These are phyloP conservation scores for Nemania abortiva DNA, from an alignment of 2,329 filamentous ascomycete species.

Conservation along the genomic window DNA sequence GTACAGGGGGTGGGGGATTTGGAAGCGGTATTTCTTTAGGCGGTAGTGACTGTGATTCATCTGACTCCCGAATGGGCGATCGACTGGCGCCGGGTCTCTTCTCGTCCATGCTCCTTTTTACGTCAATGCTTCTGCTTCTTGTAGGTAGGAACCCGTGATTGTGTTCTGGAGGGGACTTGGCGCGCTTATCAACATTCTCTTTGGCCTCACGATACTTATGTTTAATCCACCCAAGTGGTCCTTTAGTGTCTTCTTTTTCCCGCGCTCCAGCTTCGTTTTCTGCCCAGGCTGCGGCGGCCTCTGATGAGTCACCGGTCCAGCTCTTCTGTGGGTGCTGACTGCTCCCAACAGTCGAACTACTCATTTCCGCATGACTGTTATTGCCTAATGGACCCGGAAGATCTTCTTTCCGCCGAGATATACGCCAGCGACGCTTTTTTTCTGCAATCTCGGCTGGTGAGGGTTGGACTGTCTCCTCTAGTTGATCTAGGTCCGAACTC, in stretches of 20 bases:
- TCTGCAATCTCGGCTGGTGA: slow-evolving; percentile 61
- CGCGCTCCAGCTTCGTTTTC: slow-evolving; percentile 55
- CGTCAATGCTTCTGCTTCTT: slow-evolving; percentile 63
- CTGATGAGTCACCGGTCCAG: slow-evolving; percentile 64
- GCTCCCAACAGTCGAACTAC: slow-evolving; percentile 76
- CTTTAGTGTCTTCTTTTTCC: slow-evolving; percentile 63
- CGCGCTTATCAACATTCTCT: slow-evolving; percentile 66
- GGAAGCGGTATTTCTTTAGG: slow-evolving; percentile 48
- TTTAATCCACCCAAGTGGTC: slow-evolving; percentile 69
- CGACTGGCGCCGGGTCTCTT: slow-evolving; percentile 35
- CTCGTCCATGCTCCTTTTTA: slow-evolving; percentile 58
- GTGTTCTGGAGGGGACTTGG: slow-evolving; percentile 66
- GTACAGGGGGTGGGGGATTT: slow-evolving; percentile 47
- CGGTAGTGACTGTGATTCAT: slow-evolving; percentile 27
- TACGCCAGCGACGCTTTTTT: slow-evolving; percentile 78
- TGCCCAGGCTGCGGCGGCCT: slow-evolving; percentile 55
- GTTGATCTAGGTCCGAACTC: slow-evolving; percentile 81
- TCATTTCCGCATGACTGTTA: slow-evolving; percentile 73
- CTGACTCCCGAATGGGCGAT: slow-evolving; percentile 28
- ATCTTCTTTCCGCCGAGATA: slow-evolving; percentile 75
- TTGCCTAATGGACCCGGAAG: slow-evolving; percentile 66
- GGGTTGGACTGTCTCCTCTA: slow-evolving; percentile 64
- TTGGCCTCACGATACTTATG: slow-evolving; percentile 71
- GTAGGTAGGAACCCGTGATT: slow-evolving; percentile 52
- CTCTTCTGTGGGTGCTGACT: slow-evolving; percentile 62